These are phyloP conservation scores for Sordariomycetes sp. DNA, from an alignment of 2,329 filamentous ascomycete genomes.

Conservation along the genomic window DNA sequence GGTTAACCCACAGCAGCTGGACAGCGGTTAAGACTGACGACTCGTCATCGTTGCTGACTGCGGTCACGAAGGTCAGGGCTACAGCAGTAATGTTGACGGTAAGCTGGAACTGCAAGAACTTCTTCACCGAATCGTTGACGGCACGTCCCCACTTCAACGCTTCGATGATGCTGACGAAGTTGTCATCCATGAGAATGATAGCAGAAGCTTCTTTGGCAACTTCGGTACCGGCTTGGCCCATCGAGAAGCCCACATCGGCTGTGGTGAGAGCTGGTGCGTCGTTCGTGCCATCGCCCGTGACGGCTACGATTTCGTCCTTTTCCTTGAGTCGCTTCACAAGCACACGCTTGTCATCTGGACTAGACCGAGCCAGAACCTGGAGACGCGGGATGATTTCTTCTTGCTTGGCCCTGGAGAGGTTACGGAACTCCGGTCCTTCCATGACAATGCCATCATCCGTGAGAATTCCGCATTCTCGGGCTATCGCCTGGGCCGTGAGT, in stretches of 20 bases:
- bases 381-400: slow-evolving; percentile 58
- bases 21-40: slow-evolving; percentile 76
- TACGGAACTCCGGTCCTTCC: slow-evolving; percentile 71
- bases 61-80: slow-evolving; percentile 76
- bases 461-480: slow-evolving; percentile 68
- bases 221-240: slow-evolving; percentile 77
- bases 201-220: slow-evolving; percentile 79
- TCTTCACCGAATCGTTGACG: slow-evolving; percentile 70
- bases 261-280: slow-evolving; percentile 74
- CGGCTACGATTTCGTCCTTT: slow-evolving; percentile 68
- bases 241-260: slow-evolving; percentile 76
- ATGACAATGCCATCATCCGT: slow-evolving; percentile 60
- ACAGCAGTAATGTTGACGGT: slow-evolving; percentile 92
- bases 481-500: slow-evolving; percentile 70
- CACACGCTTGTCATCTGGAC: slow-evolving; percentile 68
- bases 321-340: slow-evolving; percentile 64
- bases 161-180: slow-evolving; percentile 80
- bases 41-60: slow-evolving; percentile 62
- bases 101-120: slow-evolving; percentile 68
- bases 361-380: slow-evolving; percentile 65
- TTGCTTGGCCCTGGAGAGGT: slow-evolving; percentile 57
- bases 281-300: slow-evolving; percentile 78
- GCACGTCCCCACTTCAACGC: slow-evolving; percentile 73
- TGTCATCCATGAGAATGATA: slow-evolving; percentile 83
- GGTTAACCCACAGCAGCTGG: slow-evolving; percentile 89